Evolutionary conservation across 805 yeast genomes (phyloP).

Genomic region (Wickerhamomyces hampshirensis): DNA sequence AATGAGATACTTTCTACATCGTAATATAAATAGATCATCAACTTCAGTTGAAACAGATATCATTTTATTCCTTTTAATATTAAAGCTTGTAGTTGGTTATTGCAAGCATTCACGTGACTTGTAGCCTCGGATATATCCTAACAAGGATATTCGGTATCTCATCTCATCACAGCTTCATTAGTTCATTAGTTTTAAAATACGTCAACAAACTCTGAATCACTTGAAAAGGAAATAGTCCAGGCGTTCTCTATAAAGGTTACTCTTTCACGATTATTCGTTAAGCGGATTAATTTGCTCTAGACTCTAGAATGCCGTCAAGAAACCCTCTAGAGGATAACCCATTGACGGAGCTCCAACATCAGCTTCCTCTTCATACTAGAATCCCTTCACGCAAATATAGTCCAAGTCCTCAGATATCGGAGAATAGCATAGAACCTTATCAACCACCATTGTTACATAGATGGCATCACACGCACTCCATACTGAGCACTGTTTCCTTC

Average conservation of each 20-base stretch:
- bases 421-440: background rate
- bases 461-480: slow-evolving; percentile 73
- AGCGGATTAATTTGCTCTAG: background rate
- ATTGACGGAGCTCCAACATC: slow-evolving; percentile 8
- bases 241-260: background rate
- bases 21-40: background rate
- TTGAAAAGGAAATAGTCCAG: background rate
- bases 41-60: too few species aligned
- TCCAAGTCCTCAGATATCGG: slow-evolving; percentile 12
- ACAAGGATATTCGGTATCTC: too few species aligned
- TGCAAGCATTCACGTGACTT: too few species aligned
- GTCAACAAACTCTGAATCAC: background rate
- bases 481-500: slow-evolving; percentile 65
- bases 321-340: slow-evolving; percentile 19
- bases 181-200: too few species aligned
- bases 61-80: too few species aligned
- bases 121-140: too few species aligned
- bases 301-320: slow-evolving; percentile 8
- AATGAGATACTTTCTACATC: background rate
- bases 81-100: too few species aligned
- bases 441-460: slow-evolving; percentile 47
- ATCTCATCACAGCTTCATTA: too few species aligned
- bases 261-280: background rate
- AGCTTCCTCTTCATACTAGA: slow-evolving; percentile 9
- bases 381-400: slow-evolving; percentile 17